phyloP scores from a whole-genome alignment of 345 rosid species.

The Eucalyptus decipiens region DNA sequence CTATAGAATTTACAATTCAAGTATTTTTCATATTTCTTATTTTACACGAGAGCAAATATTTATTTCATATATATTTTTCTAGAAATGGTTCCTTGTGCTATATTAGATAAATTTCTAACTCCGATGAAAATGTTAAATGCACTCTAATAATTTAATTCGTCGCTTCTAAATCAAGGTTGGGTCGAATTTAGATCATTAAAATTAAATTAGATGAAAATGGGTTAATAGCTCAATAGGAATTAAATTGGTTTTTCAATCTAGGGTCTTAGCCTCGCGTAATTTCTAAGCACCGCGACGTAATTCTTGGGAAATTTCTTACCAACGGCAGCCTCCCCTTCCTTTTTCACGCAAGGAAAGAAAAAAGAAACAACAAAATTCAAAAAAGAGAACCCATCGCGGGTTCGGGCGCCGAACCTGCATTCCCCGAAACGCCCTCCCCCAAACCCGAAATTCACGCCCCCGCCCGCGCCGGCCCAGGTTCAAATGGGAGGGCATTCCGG shows the following conservation, averaged over 20 bases:
- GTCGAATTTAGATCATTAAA: background rate
- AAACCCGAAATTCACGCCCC: background rate
- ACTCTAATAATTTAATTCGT: fast-evolving
- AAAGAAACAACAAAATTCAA: background rate
- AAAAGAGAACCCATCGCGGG: background rate
- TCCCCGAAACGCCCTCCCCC: background rate
- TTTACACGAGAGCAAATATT: fast-evolving
- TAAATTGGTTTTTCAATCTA: background rate
- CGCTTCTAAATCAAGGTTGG: fast-evolving
- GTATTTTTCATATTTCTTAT: background rate
- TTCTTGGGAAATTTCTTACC: background rate
- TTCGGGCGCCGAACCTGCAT: background rate
- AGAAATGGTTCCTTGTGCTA: background rate
- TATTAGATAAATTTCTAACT: background rate
- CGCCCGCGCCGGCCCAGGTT: background rate
- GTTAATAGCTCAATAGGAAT: fast-evolving
- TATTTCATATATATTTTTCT: fast-evolving
- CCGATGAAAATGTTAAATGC: background rate
- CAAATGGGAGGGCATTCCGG: background rate
- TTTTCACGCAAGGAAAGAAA: background rate
- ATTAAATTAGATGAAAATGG: background rate
- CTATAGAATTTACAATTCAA: background rate
- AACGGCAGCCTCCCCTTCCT: background rate
- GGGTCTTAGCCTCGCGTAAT: background rate
- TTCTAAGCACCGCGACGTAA: background rate